Base-by-base conservation (phyloP, 2,329 filamentous ascomycete genomes). In the Arthrocladium fulminans region DNA sequence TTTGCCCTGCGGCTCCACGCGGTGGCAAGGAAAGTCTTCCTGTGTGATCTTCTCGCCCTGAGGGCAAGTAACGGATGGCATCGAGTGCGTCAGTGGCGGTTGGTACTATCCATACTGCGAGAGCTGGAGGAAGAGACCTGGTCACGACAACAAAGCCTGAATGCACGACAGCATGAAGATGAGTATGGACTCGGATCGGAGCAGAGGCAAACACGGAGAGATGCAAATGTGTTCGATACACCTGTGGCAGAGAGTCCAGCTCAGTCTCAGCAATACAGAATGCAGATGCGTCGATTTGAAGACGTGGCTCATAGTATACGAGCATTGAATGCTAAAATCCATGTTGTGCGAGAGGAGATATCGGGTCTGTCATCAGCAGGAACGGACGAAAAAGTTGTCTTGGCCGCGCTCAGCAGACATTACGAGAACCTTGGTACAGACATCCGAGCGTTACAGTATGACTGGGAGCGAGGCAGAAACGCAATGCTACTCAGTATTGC, bases 351-450 rank as follows among this genome's bases (percentile, higher is more conserved):
- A 43, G 92, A 98, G 64, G 88, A 96, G 65, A 94, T 88, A 0
- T 87, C 86, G 61, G 79, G 79, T 3, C 35, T 52, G 51, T 81
- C 81, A 37, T 68, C 95, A 23, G 74, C 75, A 50, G 80, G 83
- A 57, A 79, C 86, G 15, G 62, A 70, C 52, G 64, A 73, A 3
- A 79, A 80, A 3, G 86, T 94, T 56, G 76, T 95, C 13, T 87
- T 86, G 0, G 77, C 83, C 0, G 82, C 81, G 53, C 74, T 97
- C 32, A 83, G 95, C 75, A 70, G 81, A 19, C 92, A 97, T 61
- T 98, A 97, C 65, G 92, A 98, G 49, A 90, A 88, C 3, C 94
- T 98, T 54, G 92, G 92, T 2, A 75, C 82, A 22, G 92, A 98
- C 61, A 74, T 98, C 38, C 84, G 84, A 63, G 78, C 83, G 37